Percentiles rank a stretch among this genome's conserved stretches.
Conservation (phyloP, 2,329 filamentous ascomycete species). For the Colletotrichum sp. region DNA sequence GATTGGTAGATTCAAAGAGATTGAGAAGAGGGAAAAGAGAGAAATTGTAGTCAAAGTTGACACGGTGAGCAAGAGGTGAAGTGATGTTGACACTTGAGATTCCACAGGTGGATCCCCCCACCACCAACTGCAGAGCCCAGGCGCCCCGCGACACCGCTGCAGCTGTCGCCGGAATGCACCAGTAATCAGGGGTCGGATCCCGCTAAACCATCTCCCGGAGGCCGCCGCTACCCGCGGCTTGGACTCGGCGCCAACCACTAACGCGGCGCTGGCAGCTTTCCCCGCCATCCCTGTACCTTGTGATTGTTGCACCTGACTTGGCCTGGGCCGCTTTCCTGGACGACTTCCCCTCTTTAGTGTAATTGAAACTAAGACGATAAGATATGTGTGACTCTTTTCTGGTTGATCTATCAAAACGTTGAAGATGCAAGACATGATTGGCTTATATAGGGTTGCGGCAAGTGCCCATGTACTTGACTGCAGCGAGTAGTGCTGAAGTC, state of each 20-base stretch:
- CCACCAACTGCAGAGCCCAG: background rate
- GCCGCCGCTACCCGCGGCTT: constrained; percentile 15
- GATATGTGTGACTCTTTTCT: background rate
- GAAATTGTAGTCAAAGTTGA: background rate
- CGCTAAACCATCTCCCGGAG: constrained; percentile 16
- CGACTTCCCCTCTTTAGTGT: background rate
- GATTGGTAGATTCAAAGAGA: background rate
- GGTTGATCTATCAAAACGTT: background rate
- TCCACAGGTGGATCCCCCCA: background rate
- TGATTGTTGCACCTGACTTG: background rate
- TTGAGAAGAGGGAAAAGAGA: background rate
- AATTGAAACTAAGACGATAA: background rate
- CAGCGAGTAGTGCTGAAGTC: background rate
- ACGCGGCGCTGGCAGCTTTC: background rate
- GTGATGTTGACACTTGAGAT: constrained; percentile 11
- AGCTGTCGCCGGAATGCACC: constrained; percentile 9
- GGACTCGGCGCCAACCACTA: background rate
- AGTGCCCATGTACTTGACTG: background rate
- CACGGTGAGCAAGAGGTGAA: background rate
- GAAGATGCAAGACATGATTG: background rate
- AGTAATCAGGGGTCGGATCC: background rate
- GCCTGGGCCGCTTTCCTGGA: background rate
- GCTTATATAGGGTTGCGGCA: background rate
- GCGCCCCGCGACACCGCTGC: background rate
- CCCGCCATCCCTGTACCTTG: constrained; percentile 1